Evolutionary conservation across 106 monocot species (phyloP), one percentile per base, ranked within the genome.

Genomic region (Iris macrosiphon): DNA sequence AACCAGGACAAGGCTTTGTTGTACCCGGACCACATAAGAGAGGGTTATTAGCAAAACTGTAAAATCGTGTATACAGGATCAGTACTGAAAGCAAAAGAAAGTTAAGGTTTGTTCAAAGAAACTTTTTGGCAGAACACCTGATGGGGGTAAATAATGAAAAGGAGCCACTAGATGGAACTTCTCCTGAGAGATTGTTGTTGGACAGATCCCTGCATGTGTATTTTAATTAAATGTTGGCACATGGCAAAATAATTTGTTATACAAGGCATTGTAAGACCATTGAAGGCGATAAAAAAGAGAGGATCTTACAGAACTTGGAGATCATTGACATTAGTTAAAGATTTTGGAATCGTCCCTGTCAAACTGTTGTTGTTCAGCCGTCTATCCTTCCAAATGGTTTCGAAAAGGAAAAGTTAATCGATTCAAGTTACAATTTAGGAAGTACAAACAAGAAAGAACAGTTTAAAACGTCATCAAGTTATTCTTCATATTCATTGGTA

Each of bases 131-230:
- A 43, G 15, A 31, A 40, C 14, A 84, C 89, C 88, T 89, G 67
- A 89, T 78, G n/a, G 92, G 92, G 30, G 92, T 93, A 59, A 93
- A 93, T 19, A 87, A 64, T 49, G 80, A 78, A 67, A 93, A 93
- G 31, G 92, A 93, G 2, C 92, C 92, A 63, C 45, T 78, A 9
- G 92, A 77, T 52, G 92, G 92, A 55, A 93, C 92, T 45, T 59
- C 60, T 62, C 92, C 92, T 6, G 92, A 80, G 55, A 93, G 68
- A 66, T 83, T 72, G 80, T 93, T 93, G 66, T 63, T 93, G 19
- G 92, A 93, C 44, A 93, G 63, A 83, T 93, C 92, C 67, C 92
- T 93, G 59, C 31, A 73, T 52, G 24, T 13, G 35, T 34, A 31
- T 45, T 34, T 31, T 10, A 8, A 43, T 39, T 5, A 22, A 43